Conservation (phyloP, 2,329 filamentous ascomycete genomes). For the Verticillium albo-atrum region DNA sequence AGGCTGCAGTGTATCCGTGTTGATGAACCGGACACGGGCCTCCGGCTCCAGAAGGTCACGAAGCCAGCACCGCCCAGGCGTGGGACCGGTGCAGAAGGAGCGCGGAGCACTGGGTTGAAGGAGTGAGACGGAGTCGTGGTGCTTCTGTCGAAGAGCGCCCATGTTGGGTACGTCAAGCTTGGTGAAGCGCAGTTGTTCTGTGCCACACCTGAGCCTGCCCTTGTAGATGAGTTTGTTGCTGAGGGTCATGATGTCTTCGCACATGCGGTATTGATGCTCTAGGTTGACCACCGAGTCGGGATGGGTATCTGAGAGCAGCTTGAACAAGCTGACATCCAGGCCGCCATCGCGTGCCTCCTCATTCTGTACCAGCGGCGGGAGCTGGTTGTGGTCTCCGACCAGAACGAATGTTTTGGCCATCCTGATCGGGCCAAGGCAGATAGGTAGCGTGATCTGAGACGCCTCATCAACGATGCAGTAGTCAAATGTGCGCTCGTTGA, state of each 20-base stretch:
- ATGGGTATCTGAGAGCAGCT: constrained; percentile 83
- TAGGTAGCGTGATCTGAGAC: constrained; percentile 92
- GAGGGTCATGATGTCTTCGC: constrained; percentile 90
- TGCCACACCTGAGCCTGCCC: constrained; percentile 88
- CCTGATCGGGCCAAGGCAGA: constrained; percentile 89
- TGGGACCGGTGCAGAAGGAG: constrained; percentile 52
- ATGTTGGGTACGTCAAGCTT: constrained; percentile 67
- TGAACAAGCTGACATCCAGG: constrained; percentile 90
- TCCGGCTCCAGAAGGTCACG: constrained; percentile 64
- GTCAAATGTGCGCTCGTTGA: constrained; percentile 86
- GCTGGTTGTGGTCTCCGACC: constrained; percentile 93
- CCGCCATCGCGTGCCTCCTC: constrained; percentile 81
- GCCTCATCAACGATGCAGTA: constrained; percentile 99
- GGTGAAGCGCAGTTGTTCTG: constrained; percentile 64
- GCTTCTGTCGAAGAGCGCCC: constrained; percentile 52
- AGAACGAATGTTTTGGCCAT: constrained; percentile 91
- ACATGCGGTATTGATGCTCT: constrained; percentile 98
- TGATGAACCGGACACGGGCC: constrained; percentile 78
- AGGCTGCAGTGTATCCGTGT: constrained; percentile 73
- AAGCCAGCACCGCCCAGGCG: constrained; percentile 66
- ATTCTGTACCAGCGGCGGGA: constrained; percentile 91
- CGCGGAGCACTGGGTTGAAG: constrained; percentile 33
- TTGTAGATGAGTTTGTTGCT: constrained; percentile 92
- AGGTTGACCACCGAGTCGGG: constrained; percentile 85
- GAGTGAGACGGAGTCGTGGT: constrained; percentile 49